A percentile compares a stretch with the other conserved stretches of the same genome.
These are phyloP conservation scores for Pestalotiopsis sp. DNA, from an alignment of 2,329 filamentous ascomycete genomes.

Conservation along the genomic window DNA sequence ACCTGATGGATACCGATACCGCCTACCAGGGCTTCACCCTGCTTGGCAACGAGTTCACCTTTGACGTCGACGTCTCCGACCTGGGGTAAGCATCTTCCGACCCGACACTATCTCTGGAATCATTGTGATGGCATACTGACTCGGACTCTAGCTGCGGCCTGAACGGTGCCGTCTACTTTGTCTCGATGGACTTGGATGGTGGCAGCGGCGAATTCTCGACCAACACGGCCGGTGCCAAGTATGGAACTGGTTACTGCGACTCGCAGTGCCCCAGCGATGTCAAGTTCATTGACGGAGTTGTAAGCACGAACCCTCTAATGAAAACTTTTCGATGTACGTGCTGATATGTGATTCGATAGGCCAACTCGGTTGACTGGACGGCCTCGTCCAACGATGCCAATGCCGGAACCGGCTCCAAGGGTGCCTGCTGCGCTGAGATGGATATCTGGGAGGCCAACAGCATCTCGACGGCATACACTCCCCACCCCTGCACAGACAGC, in stretches of 20 bases:
- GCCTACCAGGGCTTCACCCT: slow-evolving; percentile 60
- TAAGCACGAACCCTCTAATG: slow-evolving; percentile 11
- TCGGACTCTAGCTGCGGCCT: slow-evolving; percentile 48
- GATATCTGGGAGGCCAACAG: slow-evolving; percentile 64
- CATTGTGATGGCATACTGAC: no score
- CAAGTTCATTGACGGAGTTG: slow-evolving; percentile 50
- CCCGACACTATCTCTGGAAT: no score
- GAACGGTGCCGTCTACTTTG: slow-evolving; percentile 62
- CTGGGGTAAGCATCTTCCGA: slow-evolving; percentile 31
- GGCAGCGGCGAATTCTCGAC: slow-evolving; percentile 42
- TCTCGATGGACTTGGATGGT: slow-evolving; percentile 55
- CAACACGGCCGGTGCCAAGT: slow-evolving; percentile 50
- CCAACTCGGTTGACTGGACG: slow-evolving; percentile 46
- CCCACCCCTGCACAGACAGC: slow-evolving; percentile 55
- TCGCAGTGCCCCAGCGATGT: slow-evolving; percentile 46
- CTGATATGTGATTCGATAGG: slow-evolving; percentile 19
- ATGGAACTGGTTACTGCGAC: slow-evolving; percentile 58
- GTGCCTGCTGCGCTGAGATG: slow-evolving; percentile 60
- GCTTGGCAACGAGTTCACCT: slow-evolving; percentile 61
- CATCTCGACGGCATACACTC: slow-evolving; percentile 58
- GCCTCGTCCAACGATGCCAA: slow-evolving; percentile 48
- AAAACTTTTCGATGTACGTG: neutral
- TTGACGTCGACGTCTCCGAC: slow-evolving; percentile 63
- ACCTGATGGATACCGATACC: slow-evolving; percentile 54
- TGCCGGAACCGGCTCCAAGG: slow-evolving; percentile 46